Percentiles rank a stretch among this genome's conserved stretches.
Conservation (phyloP, 768 basidiomycete genomes). For the Boletus insuetus region DNA sequence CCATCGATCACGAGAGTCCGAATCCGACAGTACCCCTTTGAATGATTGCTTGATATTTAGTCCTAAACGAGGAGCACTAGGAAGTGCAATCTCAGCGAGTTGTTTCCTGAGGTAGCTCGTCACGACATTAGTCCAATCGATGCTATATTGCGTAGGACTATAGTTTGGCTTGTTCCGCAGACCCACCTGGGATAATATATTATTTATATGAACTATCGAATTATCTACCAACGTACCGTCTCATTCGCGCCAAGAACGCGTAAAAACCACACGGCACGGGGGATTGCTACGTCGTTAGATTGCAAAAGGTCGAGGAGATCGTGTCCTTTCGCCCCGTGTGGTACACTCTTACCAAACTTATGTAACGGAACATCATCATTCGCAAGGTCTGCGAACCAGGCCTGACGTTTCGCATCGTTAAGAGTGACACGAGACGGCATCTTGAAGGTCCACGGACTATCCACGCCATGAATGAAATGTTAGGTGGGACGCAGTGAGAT, state of each 20-base stretch:
- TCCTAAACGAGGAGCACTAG: slow-evolving; percentile 72
- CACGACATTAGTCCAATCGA: slow-evolving; percentile 82
- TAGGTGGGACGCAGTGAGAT: background rate
- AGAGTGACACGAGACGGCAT: slow-evolving; percentile 81
- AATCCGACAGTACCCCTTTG: slow-evolving; percentile 74
- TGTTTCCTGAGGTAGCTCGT: slow-evolving; percentile 84
- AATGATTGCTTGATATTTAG: slow-evolving; percentile 83
- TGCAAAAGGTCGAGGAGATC: slow-evolving; percentile 81
- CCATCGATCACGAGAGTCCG: slow-evolving; percentile 71
- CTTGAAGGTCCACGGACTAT: slow-evolving; percentile 62
- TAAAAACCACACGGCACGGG: slow-evolving; percentile 85
- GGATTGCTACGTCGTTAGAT: slow-evolving; percentile 69
- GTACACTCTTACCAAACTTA: slow-evolving; percentile 82
- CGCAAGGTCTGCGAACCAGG: slow-evolving; percentile 83
- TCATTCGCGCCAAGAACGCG: slow-evolving; percentile 87
- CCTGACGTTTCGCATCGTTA: slow-evolving; percentile 72
- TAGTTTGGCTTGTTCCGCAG: slow-evolving; percentile 76
- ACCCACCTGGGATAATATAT: slow-evolving; percentile 49
- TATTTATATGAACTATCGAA: background rate
- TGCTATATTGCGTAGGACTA: slow-evolving; percentile 78
- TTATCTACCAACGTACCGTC: slow-evolving; percentile 46
- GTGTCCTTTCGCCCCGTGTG: slow-evolving; percentile 82
- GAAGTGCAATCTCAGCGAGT: slow-evolving; percentile 72
- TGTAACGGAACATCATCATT: slow-evolving; percentile 76
- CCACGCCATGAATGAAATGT: background rate